Evolutionary conservation across 192 early-diverging fungal species (phyloP).

Genomic region (Umbelopsis vinacea): DNA sequence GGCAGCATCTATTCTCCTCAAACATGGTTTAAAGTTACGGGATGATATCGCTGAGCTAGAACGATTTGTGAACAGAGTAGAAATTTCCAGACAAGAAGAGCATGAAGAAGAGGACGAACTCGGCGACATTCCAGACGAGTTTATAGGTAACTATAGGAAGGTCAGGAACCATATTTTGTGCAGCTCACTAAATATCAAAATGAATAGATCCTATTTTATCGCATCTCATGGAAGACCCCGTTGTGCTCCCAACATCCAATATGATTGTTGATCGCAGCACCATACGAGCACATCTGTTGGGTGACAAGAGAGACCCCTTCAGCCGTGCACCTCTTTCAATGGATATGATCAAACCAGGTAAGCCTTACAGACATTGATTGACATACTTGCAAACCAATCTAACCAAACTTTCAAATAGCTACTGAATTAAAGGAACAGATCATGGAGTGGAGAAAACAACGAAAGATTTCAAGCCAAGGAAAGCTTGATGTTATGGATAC

Average conservation of each 20-base stretch:
- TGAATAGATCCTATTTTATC: slow-evolving; percentile 77
- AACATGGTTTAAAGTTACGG: slow-evolving; percentile 64
- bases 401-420: neutral
- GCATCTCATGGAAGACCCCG: slow-evolving; percentile 93
- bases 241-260: slow-evolving; percentile 83
- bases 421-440: slow-evolving; percentile 32
- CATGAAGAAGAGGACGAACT: slow-evolving; percentile 78
- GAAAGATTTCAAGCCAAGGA: slow-evolving; percentile 19
- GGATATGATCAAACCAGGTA: slow-evolving; percentile 86
- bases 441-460: slow-evolving; percentile 31
- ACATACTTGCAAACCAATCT: neutral
- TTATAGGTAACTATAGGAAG: slow-evolving; percentile 61
- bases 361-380: neutral
- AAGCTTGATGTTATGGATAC: slow-evolving; percentile 1
- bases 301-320: slow-evolving; percentile 91
- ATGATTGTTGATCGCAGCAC: slow-evolving; percentile 85
- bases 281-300: slow-evolving; percentile 87
- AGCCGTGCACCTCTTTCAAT: slow-evolving; percentile 88
- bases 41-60: slow-evolving; percentile 67
- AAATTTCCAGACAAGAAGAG: slow-evolving; percentile 65
- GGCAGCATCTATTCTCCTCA: slow-evolving; percentile 71
- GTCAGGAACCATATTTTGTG: neutral
- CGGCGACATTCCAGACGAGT: slow-evolving; percentile 87
- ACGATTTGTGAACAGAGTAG: slow-evolving; percentile 75
- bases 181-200: neutral